Evolutionary conservation across 345 rosid species (phyloP).

Genomic region (Fremontodendron californicum): DNA sequence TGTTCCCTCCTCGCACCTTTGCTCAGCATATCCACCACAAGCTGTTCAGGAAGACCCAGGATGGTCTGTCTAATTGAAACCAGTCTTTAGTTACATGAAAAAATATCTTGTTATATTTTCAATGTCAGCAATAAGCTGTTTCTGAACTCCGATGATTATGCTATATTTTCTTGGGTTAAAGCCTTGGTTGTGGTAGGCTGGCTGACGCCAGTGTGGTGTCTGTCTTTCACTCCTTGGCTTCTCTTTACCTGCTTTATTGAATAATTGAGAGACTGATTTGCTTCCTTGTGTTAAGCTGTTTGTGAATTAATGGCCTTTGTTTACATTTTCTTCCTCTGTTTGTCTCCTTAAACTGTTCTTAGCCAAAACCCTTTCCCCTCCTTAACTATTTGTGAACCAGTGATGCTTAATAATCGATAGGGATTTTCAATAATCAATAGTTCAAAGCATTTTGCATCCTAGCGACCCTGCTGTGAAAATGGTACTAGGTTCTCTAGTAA

Average conservation of each 20-base stretch:
- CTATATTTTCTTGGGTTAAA: too few relatives aligned
- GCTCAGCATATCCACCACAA: slow-evolving; percentile 7
- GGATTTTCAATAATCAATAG: too few relatives aligned
- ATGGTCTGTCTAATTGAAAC: background rate
- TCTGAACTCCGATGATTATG: too few relatives aligned
- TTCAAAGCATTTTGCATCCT: too few relatives aligned
- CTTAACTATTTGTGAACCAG: too few relatives aligned
- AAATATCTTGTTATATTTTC: background rate
- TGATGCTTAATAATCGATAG: too few relatives aligned
- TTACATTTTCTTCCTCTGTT: background rate
- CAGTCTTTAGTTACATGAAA: background rate
- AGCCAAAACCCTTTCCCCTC: too few relatives aligned
- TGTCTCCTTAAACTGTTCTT: too few relatives aligned
- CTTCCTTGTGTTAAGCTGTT: background rate
- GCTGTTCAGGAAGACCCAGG: background rate
- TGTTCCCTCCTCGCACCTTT: slow-evolving; percentile 8
- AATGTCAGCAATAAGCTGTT: background rate
- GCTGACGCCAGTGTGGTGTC: background rate
- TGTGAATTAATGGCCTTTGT: background rate
- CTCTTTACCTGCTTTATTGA: slow-evolving; percentile 3
- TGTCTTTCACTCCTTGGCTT: background rate
- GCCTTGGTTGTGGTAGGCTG: background rate
- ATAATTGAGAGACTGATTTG: background rate
- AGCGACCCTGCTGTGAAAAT: too few relatives aligned
- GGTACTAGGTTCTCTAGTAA: too few relatives aligned